A percentile compares a stretch with the other conserved stretches of the same genome.
phyloP scores from a whole-genome alignment of 371 early-diverging fungal genomes.

The Globomyces sp. region DNA sequence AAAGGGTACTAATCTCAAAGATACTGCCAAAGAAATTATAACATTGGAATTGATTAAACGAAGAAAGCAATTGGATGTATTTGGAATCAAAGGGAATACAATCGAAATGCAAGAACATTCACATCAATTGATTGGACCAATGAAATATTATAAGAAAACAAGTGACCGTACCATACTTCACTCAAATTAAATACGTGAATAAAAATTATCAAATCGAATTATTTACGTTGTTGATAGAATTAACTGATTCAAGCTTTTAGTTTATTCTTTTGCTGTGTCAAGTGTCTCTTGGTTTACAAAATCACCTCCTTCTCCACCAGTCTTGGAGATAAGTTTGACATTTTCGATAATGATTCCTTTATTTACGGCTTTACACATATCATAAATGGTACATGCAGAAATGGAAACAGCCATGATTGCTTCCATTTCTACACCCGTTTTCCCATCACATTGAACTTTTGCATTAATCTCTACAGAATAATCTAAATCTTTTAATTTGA shows the following conservation, averaged over 20 bases:
- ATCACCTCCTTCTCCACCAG: conserved; percentile 77
- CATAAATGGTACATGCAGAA: conserved; percentile 73
- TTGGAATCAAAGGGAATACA: no score
- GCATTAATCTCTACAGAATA: conserved; percentile 46
- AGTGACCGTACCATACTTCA: no score
- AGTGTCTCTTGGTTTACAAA: not conserved
- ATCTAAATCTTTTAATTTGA: conserved; percentile 22
- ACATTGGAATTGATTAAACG: not conserved
- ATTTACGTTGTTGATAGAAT: no score
- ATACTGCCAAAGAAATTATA: conserved; percentile 8
- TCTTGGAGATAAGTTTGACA: conserved; percentile 68
- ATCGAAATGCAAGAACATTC: no score
- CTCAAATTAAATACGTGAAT: no score
- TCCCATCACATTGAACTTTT: conserved; percentile 69
- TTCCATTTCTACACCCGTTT: conserved; percentile 95
- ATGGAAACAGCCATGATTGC: conserved; percentile 81
- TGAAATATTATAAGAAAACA: no score
- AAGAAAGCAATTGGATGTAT: not conserved
- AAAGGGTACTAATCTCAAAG: not conserved
- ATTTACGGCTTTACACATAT: conserved; percentile 66
- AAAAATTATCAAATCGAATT: no score
- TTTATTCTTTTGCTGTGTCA: no score
- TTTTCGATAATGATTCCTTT: conserved; percentile 48
- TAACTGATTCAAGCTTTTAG: no score
- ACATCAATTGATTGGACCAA: no score